These are phyloP conservation scores for Tubosaeta brunneosetosa DNA, from an alignment of 768 basidiomycete species.

Conservation along the genomic window DNA sequence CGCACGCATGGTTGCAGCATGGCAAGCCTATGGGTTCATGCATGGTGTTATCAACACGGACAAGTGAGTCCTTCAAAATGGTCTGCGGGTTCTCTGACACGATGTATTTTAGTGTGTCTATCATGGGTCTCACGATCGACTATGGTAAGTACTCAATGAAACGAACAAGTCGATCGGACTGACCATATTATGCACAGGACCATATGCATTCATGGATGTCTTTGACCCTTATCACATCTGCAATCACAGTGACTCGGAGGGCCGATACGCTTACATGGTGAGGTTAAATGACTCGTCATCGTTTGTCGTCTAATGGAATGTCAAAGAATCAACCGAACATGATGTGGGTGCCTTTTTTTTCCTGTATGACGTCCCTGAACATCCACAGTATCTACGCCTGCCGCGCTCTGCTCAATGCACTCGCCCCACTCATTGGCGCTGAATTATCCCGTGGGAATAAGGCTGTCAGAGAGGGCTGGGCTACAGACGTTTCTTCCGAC, in stretches of 20 bases:
- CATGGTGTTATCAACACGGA: constrained; percentile 98
- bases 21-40: constrained; percentile 96
- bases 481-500: constrained; percentile 44
- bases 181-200: constrained; percentile 44
- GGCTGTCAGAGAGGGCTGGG: constrained; percentile 57
- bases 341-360: constrained; percentile 48
- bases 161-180: neutral
- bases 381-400: constrained; percentile 68
- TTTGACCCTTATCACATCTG: constrained; percentile 84
- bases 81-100: constrained; percentile 4
- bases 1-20: constrained; percentile 88
- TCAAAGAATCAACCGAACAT: constrained; percentile 67
- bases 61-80: constrained; percentile 49
- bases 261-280: constrained; percentile 70
- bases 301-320: constrained; percentile 1
- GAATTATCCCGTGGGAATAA: constrained; percentile 56
- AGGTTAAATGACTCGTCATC: constrained; percentile 3
- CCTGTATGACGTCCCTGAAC: neutral
- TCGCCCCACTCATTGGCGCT: constrained; percentile 83
- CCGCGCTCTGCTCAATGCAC: constrained; percentile 66
- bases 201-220: constrained; percentile 94
- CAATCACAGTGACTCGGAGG: constrained; percentile 79
- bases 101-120: constrained; percentile 50
- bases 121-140: constrained; percentile 73
- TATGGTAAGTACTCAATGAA: constrained; percentile 43